Percentiles rank a stretch among this genome's conserved stretches.
Evolutionary conservation across 805 yeast genomes (phyloP).

Genomic region (Saturnispora silvae): DNA sequence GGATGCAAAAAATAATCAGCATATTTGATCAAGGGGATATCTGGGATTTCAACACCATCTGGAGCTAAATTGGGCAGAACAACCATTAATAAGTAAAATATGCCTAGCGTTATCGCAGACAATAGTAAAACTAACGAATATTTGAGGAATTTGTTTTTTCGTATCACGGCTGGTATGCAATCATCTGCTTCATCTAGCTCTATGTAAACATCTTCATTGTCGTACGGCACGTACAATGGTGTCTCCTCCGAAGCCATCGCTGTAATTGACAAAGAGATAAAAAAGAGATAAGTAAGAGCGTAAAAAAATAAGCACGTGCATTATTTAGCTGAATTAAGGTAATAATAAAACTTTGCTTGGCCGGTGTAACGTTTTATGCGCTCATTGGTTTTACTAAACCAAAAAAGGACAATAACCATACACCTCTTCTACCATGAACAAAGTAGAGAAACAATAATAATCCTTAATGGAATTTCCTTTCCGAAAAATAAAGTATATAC

Average conservation of each 20-base stretch:
- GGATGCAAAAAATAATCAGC: conserved; percentile 24
- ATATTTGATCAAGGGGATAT: conserved; percentile 16
- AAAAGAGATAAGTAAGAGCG: background rate
- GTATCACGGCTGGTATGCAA: conserved; percentile 6
- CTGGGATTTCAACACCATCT: conserved; percentile 21
- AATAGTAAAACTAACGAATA: conserved; percentile 14
- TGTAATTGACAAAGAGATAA: too few species aligned
- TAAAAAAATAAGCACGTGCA: background rate
- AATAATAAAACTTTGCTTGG: too few species aligned
- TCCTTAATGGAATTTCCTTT: too few species aligned
- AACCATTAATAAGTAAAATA: conserved; percentile 19
- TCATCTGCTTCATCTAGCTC: conserved; percentile 17
- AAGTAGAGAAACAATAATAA: too few species aligned
- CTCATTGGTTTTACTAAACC: too few species aligned
- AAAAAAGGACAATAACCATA: too few species aligned
- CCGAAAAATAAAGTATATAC: too few species aligned
- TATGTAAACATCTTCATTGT: conserved; percentile 10
- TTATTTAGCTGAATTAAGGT: background rate
- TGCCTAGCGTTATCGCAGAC: conserved; percentile 3
- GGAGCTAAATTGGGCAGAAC: conserved; percentile 27
- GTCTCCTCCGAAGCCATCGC: conserved; percentile 8
- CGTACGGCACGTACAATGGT: conserved; percentile 9
- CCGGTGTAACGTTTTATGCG: too few species aligned
- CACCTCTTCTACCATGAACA: too few species aligned
- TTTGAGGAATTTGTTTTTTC: conserved; percentile 9